Conservation (phyloP, 2,329 filamentous ascomycete species). For the Cytospora mali region DNA sequence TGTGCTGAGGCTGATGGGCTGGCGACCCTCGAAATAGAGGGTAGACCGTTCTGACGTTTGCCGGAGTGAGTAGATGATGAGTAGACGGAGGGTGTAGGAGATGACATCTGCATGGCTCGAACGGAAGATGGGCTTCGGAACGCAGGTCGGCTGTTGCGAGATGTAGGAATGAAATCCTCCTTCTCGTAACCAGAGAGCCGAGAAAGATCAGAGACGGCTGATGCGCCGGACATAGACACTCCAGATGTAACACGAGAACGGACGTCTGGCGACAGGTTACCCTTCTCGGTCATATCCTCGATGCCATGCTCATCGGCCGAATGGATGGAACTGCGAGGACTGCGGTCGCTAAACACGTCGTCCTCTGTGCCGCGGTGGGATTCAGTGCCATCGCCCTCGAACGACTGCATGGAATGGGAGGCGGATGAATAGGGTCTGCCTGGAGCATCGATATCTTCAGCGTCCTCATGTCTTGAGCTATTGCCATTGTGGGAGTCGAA, state of each 20-base stretch:
- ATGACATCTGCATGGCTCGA: constrained; percentile 72
- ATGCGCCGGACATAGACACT: constrained; percentile 34
- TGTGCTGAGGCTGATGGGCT: constrained; percentile 56
- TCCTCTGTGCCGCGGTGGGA: constrained; percentile 57
- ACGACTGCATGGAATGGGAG: constrained; percentile 31
- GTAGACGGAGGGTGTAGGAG: constrained; percentile 60
- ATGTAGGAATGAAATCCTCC: constrained; percentile 53
- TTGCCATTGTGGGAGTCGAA: constrained; percentile 18
- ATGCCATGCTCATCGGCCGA: constrained; percentile 44
- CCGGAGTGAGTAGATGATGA: constrained; percentile 56
- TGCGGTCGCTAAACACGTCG: constrained; percentile 62
- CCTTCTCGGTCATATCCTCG: constrained; percentile 32
- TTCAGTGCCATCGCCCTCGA: constrained; percentile 42
- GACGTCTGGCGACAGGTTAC: constrained; percentile 35
- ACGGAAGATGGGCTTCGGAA: constrained; percentile 73
- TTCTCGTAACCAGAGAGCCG: constrained; percentile 58
- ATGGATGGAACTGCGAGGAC: constrained; percentile 58
- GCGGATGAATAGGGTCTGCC: constrained; percentile 32
- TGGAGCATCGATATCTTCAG: constrained; percentile 16
- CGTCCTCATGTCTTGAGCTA: constrained; percentile 25
- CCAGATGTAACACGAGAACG: constrained; percentile 42
- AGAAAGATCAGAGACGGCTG: constrained; percentile 54
- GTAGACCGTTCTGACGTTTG: constrained; percentile 47
- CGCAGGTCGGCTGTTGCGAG: constrained; percentile 62
- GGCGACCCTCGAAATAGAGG: constrained; percentile 59